Evolutionary conservation across 306 rosid species (phyloP), one percentile per base, ranked within the genome.

Genomic region (Amphicarpaea edgeworthii): DNA sequence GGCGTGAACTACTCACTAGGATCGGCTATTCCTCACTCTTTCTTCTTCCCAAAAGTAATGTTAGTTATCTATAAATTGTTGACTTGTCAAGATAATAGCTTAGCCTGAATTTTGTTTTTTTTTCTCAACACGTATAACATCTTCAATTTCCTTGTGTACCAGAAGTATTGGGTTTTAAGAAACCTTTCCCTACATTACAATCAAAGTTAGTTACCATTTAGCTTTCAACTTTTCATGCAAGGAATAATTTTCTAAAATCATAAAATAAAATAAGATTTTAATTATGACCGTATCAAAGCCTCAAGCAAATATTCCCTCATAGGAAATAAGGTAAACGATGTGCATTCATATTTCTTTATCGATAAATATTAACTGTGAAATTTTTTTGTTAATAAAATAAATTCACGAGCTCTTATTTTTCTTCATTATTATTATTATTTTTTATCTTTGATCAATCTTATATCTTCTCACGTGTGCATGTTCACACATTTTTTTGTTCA

Each of bases 1-100:
- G 75, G 16, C 7, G 12, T 42, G 41, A 70, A 45, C 70, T 51
- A 79, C 43, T 75, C 42, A 66, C 76, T 40, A 15, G 12, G 42
- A 72, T 41, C n/a, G 3, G 8, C 68, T 62, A 34, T n/a, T n/a
- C 24, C 4, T 4, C 7, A 34, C 21, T 34, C 12, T 60, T 60
- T 60, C 19, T 30, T 15, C 19, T 30, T 7, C 42, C 30, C 7
- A 7, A 30, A 30, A 23, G 12, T 12, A 12, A 60, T 60, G 43
- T 15, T 60, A 60, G 7, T 60, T 60, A n/a, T 24, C 50, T 17
- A 60, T 76, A 38, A 1, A 14, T 75, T 65, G 58, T 75, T 65
- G 58, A 76, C 57, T 40, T 23, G 58, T 77, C 15, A 50, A 7
- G 1, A 12, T 37, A 46, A 7, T 60, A 41, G 42, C 49, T 43